These are phyloP conservation scores for Solanum hybrid DNA, from an alignment of 305 asterid genomes.

Conservation along the genomic window DNA sequence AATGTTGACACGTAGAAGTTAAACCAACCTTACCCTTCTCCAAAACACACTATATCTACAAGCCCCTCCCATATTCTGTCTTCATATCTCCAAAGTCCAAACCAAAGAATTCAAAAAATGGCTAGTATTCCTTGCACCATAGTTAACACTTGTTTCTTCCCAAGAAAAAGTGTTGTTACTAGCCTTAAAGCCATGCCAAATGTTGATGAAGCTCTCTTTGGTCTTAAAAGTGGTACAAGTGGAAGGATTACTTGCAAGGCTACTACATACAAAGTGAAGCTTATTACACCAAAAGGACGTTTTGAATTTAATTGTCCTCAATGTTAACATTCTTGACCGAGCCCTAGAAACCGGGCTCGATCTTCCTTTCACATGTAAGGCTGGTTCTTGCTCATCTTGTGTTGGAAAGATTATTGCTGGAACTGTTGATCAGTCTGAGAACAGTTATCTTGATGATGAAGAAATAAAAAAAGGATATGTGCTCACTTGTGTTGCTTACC, in stretches of 20 bases:
- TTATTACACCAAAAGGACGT: constrained; percentile 41
- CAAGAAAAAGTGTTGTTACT: constrained; percentile 19
- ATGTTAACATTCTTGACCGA: constrained; percentile 44
- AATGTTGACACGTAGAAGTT: constrained; percentile 8
- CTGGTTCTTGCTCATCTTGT: constrained; percentile 79
- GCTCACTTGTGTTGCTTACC: constrained; percentile 61
- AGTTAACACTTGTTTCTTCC: constrained; percentile 45
- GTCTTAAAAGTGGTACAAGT: constrained; percentile 21
- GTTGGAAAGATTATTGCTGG: constrained; percentile 52
- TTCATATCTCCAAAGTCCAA: not conserved
- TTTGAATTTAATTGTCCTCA: constrained; percentile 27
- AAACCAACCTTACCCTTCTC: not conserved
- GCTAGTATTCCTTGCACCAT: constrained; percentile 40
- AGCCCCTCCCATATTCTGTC: no score
- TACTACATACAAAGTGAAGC: constrained; percentile 49
- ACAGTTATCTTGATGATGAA: constrained; percentile 45
- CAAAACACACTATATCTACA: no score
- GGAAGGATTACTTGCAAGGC: constrained; percentile 49
- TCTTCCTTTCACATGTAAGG: constrained; percentile 72
- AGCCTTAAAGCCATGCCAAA: constrained; percentile 29
- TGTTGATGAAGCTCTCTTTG: constrained; percentile 32
- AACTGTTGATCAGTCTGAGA: constrained; percentile 62
- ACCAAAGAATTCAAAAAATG: constrained; percentile 10
- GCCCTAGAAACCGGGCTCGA: constrained; percentile 58
- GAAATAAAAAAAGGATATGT: constrained; percentile 44